phyloP scores from a whole-genome alignment of 768 basidiomycete genomes.

The Macrolepiota dolichaula region DNA sequence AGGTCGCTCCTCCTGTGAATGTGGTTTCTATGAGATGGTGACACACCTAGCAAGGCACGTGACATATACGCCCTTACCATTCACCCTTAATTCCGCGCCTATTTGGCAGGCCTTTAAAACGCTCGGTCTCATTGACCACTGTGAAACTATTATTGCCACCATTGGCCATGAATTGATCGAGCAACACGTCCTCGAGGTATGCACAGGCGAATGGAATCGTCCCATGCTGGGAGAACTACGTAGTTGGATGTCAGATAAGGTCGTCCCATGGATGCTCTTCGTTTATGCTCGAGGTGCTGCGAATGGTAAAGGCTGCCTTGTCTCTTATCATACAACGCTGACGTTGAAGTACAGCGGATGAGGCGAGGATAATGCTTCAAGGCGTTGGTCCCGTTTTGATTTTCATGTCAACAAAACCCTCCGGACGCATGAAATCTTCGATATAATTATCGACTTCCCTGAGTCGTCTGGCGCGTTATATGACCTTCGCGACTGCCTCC shows the following conservation, averaged over 20 bases:
- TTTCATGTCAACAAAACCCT: slow-evolving; percentile 92
- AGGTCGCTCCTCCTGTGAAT: too few relatives aligned
- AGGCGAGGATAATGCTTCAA: slow-evolving; percentile 68
- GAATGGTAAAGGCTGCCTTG: slow-evolving; percentile 37
- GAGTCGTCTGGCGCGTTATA: slow-evolving; percentile 81
- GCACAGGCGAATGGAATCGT: slow-evolving; percentile 65
- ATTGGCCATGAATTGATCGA: slow-evolving; percentile 89
- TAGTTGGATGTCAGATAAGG: slow-evolving; percentile 74
- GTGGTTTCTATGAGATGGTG: too few relatives aligned
- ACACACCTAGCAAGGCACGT: too few relatives aligned
- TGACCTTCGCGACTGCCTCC: slow-evolving; percentile 86
- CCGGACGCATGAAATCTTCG: slow-evolving; percentile 84
- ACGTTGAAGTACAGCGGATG: slow-evolving; percentile 46
- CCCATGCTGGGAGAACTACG: slow-evolving; percentile 60
- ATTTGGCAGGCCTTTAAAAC: slow-evolving; percentile 63
- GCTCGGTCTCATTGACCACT: slow-evolving; percentile 77
- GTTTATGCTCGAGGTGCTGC: slow-evolving; percentile 71
- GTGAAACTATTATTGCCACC: slow-evolving; percentile 77
- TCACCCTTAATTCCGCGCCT: slow-evolving; percentile 7
- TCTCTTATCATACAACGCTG: slow-evolving; percentile 10
- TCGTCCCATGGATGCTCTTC: slow-evolving; percentile 83
- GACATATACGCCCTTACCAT: too few relatives aligned
- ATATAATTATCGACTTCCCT: slow-evolving; percentile 93
- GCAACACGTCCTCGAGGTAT: slow-evolving; percentile 59
- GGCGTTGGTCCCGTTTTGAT: slow-evolving; percentile 82